phyloP scores from a whole-genome alignment of 805 yeast species.

The Barnettozyma sucrosica region DNA sequence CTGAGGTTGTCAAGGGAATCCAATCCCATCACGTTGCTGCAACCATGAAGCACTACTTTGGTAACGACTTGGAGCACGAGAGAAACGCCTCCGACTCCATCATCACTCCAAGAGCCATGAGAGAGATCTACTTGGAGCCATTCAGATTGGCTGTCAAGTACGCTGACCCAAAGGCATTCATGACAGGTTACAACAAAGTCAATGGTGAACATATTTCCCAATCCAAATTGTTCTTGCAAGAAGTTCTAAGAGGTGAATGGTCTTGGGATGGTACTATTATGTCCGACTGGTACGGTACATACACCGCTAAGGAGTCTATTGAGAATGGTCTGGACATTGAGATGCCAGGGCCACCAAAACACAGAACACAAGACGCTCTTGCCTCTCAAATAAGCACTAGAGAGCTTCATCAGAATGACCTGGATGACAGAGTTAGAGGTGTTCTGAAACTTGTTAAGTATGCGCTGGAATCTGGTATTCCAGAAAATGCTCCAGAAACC shows the following conservation, averaged over 20 bases:
- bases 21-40: slow-evolving; percentile 48
- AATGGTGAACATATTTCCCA: slow-evolving; percentile 57
- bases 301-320: slow-evolving; percentile 40
- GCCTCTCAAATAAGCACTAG: slow-evolving; percentile 37
- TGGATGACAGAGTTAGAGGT: slow-evolving; percentile 45
- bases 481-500: slow-evolving; percentile 21
- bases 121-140: slow-evolving; percentile 60
- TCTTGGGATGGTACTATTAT: slow-evolving; percentile 48
- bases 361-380: slow-evolving; percentile 34
- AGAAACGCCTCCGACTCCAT: slow-evolving; percentile 43
- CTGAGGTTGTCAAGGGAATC: slow-evolving; percentile 48
- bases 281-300: slow-evolving; percentile 64
- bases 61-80: slow-evolving; percentile 58
- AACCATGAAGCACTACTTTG: slow-evolving; percentile 55
- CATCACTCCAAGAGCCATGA: slow-evolving; percentile 53
- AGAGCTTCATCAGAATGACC: slow-evolving; percentile 33
- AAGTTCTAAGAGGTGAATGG: slow-evolving; percentile 52
- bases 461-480: slow-evolving; percentile 34
- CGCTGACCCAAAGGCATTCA: slow-evolving; percentile 46
- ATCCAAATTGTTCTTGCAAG: slow-evolving; percentile 35
- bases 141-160: slow-evolving; percentile 53
- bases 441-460: slow-evolving; percentile 46
- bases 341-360: slow-evolving; percentile 59
- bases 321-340: slow-evolving; percentile 57
- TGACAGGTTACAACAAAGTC: slow-evolving; percentile 60